phyloP scores from a whole-genome alignment of 208 protist genomes.

The Leishmania braziliensis region DNA sequence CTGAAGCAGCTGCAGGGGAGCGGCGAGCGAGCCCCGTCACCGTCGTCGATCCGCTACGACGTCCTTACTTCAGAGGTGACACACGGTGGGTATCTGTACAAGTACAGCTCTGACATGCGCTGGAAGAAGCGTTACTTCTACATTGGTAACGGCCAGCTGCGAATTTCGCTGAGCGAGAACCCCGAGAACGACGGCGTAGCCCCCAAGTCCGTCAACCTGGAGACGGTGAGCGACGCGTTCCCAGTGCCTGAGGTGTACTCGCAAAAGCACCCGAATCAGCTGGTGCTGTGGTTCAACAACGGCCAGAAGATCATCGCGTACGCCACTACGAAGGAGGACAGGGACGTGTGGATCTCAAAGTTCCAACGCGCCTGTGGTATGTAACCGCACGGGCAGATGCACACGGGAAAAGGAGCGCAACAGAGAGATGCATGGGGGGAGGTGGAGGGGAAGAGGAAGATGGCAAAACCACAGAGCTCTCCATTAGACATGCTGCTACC shows the following conservation, averaged over 20 bases:
- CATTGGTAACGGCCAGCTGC: slow-evolving; percentile 69
- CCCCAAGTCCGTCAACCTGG: slow-evolving; percentile 74
- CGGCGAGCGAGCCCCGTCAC: slow-evolving; percentile 45
- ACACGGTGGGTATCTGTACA: slow-evolving; percentile 78
- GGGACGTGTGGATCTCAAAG: slow-evolving; percentile 85
- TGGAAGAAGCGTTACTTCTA: slow-evolving; percentile 90
- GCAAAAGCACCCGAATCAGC: slow-evolving; percentile 81
- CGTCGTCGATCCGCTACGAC: slow-evolving; percentile 59
- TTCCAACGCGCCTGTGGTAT: slow-evolving; percentile 85
- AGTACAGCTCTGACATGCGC: slow-evolving; percentile 85
- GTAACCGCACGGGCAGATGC: slow-evolving; percentile 30
- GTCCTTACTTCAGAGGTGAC: slow-evolving; percentile 57
- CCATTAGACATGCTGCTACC: not conserved
- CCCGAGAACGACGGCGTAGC: slow-evolving; percentile 73
- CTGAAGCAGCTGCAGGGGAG: slow-evolving; percentile 63
- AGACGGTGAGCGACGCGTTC: slow-evolving; percentile 82
- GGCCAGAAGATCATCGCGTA: slow-evolving; percentile 89
- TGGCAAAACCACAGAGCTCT: not conserved
- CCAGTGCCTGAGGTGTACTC: slow-evolving; percentile 87
- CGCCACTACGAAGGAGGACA: slow-evolving; percentile 66
- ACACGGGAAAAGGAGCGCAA: too few species aligned
- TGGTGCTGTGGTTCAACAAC: slow-evolving; percentile 91
- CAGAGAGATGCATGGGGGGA: not conserved
- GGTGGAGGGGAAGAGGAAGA: not conserved
- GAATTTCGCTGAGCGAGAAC: slow-evolving; percentile 79